These are phyloP conservation scores for Gynostemma pentaphyllum DNA, from an alignment of 306 rosid genomes.

Conservation along the genomic window DNA sequence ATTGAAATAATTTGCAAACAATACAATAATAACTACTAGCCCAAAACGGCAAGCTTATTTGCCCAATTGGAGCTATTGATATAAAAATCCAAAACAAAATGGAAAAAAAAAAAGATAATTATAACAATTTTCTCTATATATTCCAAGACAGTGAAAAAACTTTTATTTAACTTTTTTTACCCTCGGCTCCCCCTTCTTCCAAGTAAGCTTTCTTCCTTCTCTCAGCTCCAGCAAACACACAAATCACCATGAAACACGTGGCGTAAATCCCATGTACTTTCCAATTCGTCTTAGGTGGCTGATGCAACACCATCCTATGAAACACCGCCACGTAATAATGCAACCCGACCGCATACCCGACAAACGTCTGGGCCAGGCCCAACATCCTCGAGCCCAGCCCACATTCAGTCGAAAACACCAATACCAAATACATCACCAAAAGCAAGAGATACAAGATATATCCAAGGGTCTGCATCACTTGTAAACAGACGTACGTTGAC, in stretches of 20 bases:
- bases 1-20: too few species aligned
- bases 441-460: conserved; percentile 57
- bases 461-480: conserved; percentile 69
- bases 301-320: conserved; percentile 55
- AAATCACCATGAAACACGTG: conserved; percentile 53
- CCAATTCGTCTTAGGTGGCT: conserved; percentile 83
- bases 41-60: too few species aligned
- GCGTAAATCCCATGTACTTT: conserved; percentile 75
- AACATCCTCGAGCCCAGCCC: conserved; percentile 47
- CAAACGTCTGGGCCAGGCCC: conserved; percentile 67
- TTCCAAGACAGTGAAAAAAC: too few species aligned
- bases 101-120: too few species aligned
- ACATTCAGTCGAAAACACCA: conserved; percentile 61
- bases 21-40: too few species aligned
- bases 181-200: conserved; percentile 81
- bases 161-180: conserved; percentile 60
- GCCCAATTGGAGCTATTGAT: too few species aligned
- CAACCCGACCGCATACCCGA: conserved; percentile 65
- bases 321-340: conserved; percentile 90
- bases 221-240: conserved; percentile 43
- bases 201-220: conserved; percentile 70
- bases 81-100: too few species aligned
- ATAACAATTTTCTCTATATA: too few species aligned
- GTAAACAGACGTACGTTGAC: conserved; percentile 61
- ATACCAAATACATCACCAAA: conserved; percentile 61